phyloP scores from a whole-genome alignment of 1,139 yeast species.

The Yamadazyma oceani region DNA sequence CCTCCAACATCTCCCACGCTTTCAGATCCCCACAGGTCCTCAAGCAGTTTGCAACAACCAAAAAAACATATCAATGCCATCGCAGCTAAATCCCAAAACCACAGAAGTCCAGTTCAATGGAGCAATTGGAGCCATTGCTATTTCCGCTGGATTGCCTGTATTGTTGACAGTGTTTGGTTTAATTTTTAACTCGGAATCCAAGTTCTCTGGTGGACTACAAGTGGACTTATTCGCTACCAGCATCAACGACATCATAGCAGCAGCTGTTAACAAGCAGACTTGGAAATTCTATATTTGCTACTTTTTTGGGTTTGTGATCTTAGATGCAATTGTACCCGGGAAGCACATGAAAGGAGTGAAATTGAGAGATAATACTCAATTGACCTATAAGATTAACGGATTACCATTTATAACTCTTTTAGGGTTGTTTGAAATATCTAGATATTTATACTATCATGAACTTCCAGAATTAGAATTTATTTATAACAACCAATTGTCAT shows the following conservation, averaged over 20 bases:
- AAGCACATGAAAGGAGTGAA: constrained; percentile 60
- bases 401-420: constrained; percentile 52
- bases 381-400: constrained; percentile 84
- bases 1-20: too few relatives aligned
- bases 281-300: constrained; percentile 73
- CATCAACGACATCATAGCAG: constrained; percentile 27
- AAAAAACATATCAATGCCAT: too few relatives aligned
- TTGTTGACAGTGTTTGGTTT: constrained; percentile 61
- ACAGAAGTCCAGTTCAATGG: constrained; percentile 77
- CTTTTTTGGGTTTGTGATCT: constrained; percentile 63
- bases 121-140: constrained; percentile 64
- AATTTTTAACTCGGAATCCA: constrained; percentile 50
- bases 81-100: constrained; percentile 65
- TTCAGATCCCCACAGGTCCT: too few relatives aligned
- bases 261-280: constrained; percentile 40
- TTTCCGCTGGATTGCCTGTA: constrained; percentile 67
- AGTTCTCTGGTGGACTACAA: constrained; percentile 49
- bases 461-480: constrained; percentile 81
- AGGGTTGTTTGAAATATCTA: constrained; percentile 43
- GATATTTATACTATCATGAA: constrained; percentile 33
- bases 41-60: too few relatives aligned
- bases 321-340: constrained; percentile 79
- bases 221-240: constrained; percentile 39
- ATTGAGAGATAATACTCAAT: constrained; percentile 71
- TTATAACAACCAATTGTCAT: constrained; percentile 64